A percentile compares a stretch with the other conserved stretches of the same genome.
phyloP scores from a whole-genome alignment of 805 yeast species.

The Candida vartiovaarae region DNA sequence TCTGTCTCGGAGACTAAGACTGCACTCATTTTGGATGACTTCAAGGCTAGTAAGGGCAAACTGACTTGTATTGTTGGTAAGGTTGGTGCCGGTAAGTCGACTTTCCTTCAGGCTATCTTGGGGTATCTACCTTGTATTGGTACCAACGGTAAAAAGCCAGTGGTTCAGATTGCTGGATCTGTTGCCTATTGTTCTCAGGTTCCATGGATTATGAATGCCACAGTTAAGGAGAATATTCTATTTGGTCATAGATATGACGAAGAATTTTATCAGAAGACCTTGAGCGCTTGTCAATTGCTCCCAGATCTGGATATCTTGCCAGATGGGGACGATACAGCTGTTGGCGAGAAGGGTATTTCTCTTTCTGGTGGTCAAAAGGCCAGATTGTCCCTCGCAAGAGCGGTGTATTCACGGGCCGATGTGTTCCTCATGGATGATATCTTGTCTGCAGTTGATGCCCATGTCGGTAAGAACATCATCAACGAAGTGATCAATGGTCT shows the following conservation, averaged over 20 bases:
- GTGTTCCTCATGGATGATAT: conserved; percentile 88
- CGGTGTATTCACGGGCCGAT: conserved; percentile 92
- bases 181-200: conserved; percentile 89
- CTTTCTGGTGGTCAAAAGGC: conserved; percentile 98
- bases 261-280: conserved; percentile 70
- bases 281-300: conserved; percentile 81
- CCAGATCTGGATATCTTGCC: conserved; percentile 76
- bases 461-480: conserved; percentile 82
- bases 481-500: conserved; percentile 76
- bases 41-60: conserved; percentile 65
- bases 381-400: conserved; percentile 87
- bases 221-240: conserved; percentile 82
- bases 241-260: conserved; percentile 85
- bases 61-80: conserved; percentile 81
- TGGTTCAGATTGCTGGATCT: conserved; percentile 73
- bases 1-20: conserved; percentile 34
- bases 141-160: conserved; percentile 43
- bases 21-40: conserved; percentile 56
- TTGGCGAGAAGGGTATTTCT: conserved; percentile 96
- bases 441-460: conserved; percentile 95
- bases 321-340: conserved; percentile 86
- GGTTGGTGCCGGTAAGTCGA: conserved; percentile 89
- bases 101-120: conserved; percentile 67
- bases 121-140: conserved; percentile 51
- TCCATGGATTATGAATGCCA: conserved; percentile 96